Base-by-base conservation (phyloP, 768 basidiomycete species). In the Calocybe cyanea region DNA sequence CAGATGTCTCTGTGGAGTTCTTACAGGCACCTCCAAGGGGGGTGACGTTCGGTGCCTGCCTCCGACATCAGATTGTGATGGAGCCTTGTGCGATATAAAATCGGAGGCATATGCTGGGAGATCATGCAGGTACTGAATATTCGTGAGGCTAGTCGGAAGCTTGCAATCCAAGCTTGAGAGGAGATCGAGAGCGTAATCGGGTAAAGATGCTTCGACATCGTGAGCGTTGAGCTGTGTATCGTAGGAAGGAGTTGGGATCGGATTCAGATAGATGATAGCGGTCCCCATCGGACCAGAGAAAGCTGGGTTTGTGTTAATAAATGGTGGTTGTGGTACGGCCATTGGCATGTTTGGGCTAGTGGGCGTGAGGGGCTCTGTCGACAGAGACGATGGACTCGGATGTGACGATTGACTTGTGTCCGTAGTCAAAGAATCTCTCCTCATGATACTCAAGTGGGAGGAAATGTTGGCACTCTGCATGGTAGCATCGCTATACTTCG, bases 171-270 rank as follows among this genome's bases (percentile, higher is more conserved):
- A 54, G 43, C 48, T 46, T 11, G 53, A 51, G 45, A 57, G 50
- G 30, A 57, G 56, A 24, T 52, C 56, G 4, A 57, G 39, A 14
- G 49, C 56, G 49, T 57, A 57, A 38, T 54, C 56, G 28, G 56
- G 56, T 8, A 57, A 47, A 13, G 53, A 43, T 20, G 39, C 40
- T 3, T 49, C 45, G 25, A 54, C 18, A 20, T 54, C 48, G n/a
- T 38, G 38, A 28, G 43, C 38, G 13, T 31, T 42, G 25, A 50
- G 41, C 15, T 41, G 31, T 15, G 19, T 21, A n/a, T 43, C 38
- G 8, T 20, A 23, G 41, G 47, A n/a, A 19, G 9, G 33, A n/a
- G 18, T 7, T 24, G 45, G 15, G 43, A 37, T 13, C 21, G 38
- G 10, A 45, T 31, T 46, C 18, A 42, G 46, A 38, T 45, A 50